A percentile compares a stretch with the other conserved stretches of the same genome.
Evolutionary conservation across 257 asterid genomes (phyloP).

Genomic region (Verbascum thapsus): DNA sequence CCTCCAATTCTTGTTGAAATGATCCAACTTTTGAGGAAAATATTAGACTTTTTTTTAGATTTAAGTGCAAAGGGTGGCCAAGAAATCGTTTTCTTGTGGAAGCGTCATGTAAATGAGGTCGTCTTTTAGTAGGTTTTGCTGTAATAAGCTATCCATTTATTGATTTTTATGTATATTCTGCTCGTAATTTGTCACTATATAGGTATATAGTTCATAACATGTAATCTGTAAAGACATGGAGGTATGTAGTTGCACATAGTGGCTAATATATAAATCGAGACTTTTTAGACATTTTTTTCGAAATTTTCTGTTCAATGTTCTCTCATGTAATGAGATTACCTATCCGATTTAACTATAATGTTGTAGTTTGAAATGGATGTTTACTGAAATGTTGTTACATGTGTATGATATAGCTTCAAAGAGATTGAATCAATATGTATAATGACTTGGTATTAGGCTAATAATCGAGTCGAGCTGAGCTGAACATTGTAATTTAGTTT

Average conservation of each 20-base stretch:
- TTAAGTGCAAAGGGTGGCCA: constrained; percentile 11
- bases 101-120: constrained; percentile 30
- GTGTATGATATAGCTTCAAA: no score
- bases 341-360: no score
- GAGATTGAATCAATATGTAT: no score
- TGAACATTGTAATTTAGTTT: no score
- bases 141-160: constrained; percentile 35
- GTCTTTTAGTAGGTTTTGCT: constrained; percentile 15
- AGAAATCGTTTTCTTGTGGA: neutral
- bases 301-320: no score
- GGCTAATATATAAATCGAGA: constrained; percentile 9
- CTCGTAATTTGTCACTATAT: neutral
- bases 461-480: no score
- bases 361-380: no score
- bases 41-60: constrained; percentile 31
- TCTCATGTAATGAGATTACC: no score
- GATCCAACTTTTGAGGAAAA: constrained; percentile 5
- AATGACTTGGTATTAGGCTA: no score
- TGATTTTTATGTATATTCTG: constrained; percentile 26
- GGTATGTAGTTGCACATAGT: constrained; percentile 9
- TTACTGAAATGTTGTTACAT: no score
- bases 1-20: constrained; percentile 32
- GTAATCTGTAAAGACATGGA: constrained; percentile 6
- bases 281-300: no score
- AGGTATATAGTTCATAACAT: constrained; percentile 23